Evolutionary conservation across 352 stramenopile species (phyloP).

Genomic region (Phytopythium oedochilum): DNA sequence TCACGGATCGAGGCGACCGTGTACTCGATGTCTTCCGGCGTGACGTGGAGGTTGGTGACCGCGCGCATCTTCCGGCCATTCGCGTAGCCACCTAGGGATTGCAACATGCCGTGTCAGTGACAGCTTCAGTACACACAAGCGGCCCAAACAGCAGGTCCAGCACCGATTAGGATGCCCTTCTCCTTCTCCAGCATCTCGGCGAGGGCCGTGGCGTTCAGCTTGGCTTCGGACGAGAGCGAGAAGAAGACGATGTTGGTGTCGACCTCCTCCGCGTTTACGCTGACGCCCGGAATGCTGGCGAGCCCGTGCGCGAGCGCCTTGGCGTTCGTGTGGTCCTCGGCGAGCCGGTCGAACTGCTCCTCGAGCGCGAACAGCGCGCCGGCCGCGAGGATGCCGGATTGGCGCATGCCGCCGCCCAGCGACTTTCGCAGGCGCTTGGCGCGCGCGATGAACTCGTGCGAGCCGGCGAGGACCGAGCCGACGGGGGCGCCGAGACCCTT

Average conservation of each 20-base stretch:
- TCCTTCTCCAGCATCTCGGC: conserved; percentile 51
- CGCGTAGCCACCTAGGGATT: conserved; percentile 39
- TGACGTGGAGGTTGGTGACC: conserved; percentile 77
- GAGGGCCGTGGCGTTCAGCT: conserved; percentile 49
- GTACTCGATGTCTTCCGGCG: conserved; percentile 57
- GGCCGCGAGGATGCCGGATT: conserved; percentile 91
- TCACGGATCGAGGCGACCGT: conserved; percentile 44
- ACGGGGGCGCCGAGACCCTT: conserved; percentile 95
- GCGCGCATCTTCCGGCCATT: conserved; percentile 55
- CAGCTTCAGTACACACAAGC: neutral
- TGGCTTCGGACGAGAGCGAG: conserved; percentile 41
- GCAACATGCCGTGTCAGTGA: neutral
- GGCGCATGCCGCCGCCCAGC: conserved; percentile 96
- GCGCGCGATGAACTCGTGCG: conserved; percentile 84
- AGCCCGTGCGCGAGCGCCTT: conserved; percentile 63
- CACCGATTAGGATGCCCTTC: conserved; percentile 65
- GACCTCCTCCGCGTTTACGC: conserved; percentile 51
- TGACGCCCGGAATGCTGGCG: conserved; percentile 56
- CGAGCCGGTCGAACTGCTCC: conserved; percentile 82
- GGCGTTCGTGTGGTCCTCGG: conserved; percentile 79
- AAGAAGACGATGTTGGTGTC: conserved; percentile 92
- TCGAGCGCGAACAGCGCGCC: conserved; percentile 91
- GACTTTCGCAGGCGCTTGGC: conserved; percentile 93
- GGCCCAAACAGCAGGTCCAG: conserved; percentile 3
- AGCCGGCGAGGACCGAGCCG: conserved; percentile 92